Percentiles rank a stretch among this genome's conserved stretches.
These are phyloP conservation scores for Chionographis japonica DNA, from an alignment of 106 monocot genomes.

Conservation along the genomic window DNA sequence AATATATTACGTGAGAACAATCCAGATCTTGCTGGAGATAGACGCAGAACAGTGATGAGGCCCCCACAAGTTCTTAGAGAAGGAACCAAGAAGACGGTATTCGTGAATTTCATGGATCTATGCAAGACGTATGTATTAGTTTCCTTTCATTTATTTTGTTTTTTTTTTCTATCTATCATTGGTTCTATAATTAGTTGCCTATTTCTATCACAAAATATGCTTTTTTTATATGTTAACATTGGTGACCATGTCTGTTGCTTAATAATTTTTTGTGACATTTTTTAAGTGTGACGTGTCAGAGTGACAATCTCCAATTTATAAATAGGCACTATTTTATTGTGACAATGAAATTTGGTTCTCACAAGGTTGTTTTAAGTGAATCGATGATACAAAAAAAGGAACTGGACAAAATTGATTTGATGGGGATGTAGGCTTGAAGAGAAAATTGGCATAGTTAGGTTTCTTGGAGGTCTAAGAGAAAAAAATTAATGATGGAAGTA, in stretches of 20 bases:
- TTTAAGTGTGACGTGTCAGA: too few species aligned
- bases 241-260: background rate
- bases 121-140: slow-evolving; percentile 65
- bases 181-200: background rate
- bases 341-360: too few species aligned
- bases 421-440: too few species aligned
- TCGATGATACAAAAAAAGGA: too few species aligned
- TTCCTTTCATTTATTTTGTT: background rate
- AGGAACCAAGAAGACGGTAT: slow-evolving; percentile 95
- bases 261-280: too few species aligned
- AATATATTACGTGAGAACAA: slow-evolving; percentile 87
- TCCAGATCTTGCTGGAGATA: slow-evolving; percentile 89
- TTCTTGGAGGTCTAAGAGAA: too few species aligned
- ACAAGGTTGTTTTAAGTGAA: too few species aligned
- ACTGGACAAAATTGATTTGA: too few species aligned
- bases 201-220: background rate
- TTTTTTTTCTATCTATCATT: background rate
- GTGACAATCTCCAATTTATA: too few species aligned
- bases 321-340: too few species aligned
- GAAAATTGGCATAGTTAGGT: too few species aligned
- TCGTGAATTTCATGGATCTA: slow-evolving; percentile 95
- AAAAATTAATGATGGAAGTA: too few species aligned
- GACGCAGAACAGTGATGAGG: slow-evolving; percentile 88
- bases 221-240: background rate
- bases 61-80: slow-evolving; percentile 96